Conservation (phyloP, 768 basidiomycete genomes). For the Tulasnella sp. region DNA sequence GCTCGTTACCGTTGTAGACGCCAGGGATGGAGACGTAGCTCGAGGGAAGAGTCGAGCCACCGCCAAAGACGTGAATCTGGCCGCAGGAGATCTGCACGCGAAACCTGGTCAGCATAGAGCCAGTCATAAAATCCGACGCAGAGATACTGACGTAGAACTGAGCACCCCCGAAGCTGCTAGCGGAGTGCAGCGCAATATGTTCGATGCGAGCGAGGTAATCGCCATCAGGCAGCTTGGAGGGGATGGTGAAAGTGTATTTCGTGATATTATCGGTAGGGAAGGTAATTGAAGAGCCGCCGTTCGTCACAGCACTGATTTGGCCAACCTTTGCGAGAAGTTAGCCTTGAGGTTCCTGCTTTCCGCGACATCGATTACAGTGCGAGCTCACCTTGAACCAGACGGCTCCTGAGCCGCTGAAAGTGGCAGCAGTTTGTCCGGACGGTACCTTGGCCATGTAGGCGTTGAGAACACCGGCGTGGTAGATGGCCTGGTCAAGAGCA, state of each 20-base stretch:
- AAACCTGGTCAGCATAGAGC: not conserved
- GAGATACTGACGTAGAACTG: not conserved
- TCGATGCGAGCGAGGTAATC: conserved; percentile 24
- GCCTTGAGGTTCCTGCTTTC: not conserved
- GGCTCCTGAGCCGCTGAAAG: conserved; percentile 21
- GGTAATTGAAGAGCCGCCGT: conserved; percentile 16
- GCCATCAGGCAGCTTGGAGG: not conserved
- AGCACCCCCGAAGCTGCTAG: conserved; percentile 9
- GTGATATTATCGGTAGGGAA: conserved; percentile 13
- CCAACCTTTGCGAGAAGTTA: not conserved
- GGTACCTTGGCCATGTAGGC: conserved; percentile 20
- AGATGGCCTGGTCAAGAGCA: conserved; percentile 30
- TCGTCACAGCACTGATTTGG: conserved; percentile 7
- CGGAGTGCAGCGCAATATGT: conserved; percentile 17
- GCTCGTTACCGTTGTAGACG: conserved; percentile 13
- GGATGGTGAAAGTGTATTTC: conserved; percentile 11
- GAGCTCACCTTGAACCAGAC: conserved; percentile 25
- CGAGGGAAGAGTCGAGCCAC: not conserved
- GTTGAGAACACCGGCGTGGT: conserved; percentile 27
- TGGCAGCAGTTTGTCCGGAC: conserved; percentile 22
- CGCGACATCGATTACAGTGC: not conserved
- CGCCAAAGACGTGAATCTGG: conserved; percentile 14
- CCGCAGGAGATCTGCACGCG: not conserved
- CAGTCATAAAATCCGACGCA: not conserved
- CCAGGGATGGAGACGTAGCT: conserved; percentile 9